These are phyloP conservation scores for Candida easanensis DNA, from an alignment of 805 yeast genomes.

Conservation along the genomic window DNA sequence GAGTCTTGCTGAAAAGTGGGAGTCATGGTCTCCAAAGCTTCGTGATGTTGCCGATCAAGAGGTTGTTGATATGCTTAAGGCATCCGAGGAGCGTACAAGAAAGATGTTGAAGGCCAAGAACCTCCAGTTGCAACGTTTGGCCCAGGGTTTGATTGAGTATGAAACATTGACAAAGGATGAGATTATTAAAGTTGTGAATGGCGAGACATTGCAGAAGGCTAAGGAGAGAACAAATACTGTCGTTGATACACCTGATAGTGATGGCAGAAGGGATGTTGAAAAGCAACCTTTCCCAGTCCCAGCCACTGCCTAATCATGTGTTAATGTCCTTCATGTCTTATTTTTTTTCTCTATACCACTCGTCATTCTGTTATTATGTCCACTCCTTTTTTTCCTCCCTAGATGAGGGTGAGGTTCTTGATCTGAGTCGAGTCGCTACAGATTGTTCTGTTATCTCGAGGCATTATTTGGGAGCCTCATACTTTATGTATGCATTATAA, in stretches of 20 bases:
- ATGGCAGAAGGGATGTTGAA: slow-evolving; percentile 38
- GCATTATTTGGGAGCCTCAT: too few relatives aligned
- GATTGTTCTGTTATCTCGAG: too few relatives aligned
- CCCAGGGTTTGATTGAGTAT: slow-evolving; percentile 90
- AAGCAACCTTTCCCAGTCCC: slow-evolving; percentile 30
- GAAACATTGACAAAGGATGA: slow-evolving; percentile 92
- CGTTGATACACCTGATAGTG: slow-evolving; percentile 51
- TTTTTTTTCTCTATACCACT: too few relatives aligned
- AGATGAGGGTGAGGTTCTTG: too few relatives aligned
- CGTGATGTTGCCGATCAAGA: slow-evolving; percentile 92
- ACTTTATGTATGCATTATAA: slow-evolving; percentile 1
- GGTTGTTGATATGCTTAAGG: slow-evolving; percentile 70
- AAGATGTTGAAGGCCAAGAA: slow-evolving; percentile 56
- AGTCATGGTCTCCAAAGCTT: slow-evolving; percentile 86
- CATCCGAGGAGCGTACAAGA: slow-evolving; percentile 79
- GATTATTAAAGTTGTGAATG: slow-evolving; percentile 80
- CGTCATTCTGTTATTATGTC: background rate
- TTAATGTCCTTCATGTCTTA: background rate
- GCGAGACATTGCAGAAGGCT: slow-evolving; percentile 68
- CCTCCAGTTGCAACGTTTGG: slow-evolving; percentile 78
- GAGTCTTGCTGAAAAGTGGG: slow-evolving; percentile 86
- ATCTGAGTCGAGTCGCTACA: too few relatives aligned
- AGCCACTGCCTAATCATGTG: slow-evolving; percentile 21
- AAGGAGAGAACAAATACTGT: slow-evolving; percentile 76
- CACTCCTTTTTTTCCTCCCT: too few relatives aligned